Base-by-base conservation (phyloP, 768 basidiomycete genomes). In the Rhizopogon roseolus region DNA sequence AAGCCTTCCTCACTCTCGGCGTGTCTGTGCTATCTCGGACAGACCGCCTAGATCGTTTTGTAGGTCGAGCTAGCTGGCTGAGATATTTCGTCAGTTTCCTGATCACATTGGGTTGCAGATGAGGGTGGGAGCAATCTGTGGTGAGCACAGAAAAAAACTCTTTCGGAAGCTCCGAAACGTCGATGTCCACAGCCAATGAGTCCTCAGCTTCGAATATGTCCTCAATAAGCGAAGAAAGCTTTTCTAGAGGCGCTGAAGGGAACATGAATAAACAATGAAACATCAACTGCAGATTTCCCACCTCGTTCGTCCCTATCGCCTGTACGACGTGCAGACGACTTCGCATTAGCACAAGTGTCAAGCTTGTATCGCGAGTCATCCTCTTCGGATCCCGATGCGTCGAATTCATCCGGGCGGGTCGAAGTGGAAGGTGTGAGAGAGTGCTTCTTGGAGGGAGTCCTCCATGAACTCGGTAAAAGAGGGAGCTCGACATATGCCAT, bases 121-220 rank as follows among this genome's bases (percentile, higher is more conserved):
- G 76, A 0, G 90, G 90, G 19, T 76, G 75, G 5, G 82, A 72
- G 46, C 72, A 68, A 54, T 90, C 85, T 22, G 67, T 60, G 0
- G 83, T 88, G 29, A 80, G 70, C 6, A 71, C 72, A 22, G 84
- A 93, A 68, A 84, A 93, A 64, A 76, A 87, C 7, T 85, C 80
- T 28, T 73, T 64, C 4, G 83, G 74, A 11, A 92, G 71, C 49
- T 83, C 76, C 13, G 64, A 55, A n/a, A 71, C 55, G 38, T 78
- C 76, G 2, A 73, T 66, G 46, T 88, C 85, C 0, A 81, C 71
- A 3, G 85, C 78, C 14, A 92, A 71, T 0, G 77, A 66, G 63
- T 94, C 93, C 60, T 90, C 85, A 0, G 88, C 84, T 57, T 89
- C 86, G 53, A 96, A 89, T 14, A 97, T 79, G 51, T 96, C 93